Percentiles rank a stretch among this genome's conserved stretches.
Conservation (phyloP, 192 early-diverging fungal genomes). For the Paraglomus occultum region DNA sequence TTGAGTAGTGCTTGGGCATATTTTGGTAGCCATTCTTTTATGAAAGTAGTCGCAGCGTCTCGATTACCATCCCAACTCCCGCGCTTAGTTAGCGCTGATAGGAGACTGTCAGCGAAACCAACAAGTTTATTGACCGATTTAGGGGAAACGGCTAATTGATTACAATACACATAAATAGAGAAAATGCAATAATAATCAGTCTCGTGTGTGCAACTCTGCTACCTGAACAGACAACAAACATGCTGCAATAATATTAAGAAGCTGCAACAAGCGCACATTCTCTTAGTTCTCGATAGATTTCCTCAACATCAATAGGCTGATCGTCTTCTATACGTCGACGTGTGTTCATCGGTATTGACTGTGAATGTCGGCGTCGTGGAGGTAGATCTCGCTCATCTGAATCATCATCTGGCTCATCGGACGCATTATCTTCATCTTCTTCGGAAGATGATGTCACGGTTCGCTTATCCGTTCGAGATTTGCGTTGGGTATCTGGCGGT, state of each 20-base stretch:
- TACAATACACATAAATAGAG: neutral
- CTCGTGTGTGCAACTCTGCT: neutral
- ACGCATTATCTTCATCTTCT: constrained; percentile 21
- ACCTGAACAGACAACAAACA: too few species aligned
- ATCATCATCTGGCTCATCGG: constrained; percentile 28
- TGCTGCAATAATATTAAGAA: neutral
- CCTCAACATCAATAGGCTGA: neutral
- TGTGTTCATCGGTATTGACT: constrained; percentile 7
- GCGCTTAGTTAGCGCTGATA: neutral
- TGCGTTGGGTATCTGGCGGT: constrained; percentile 28
- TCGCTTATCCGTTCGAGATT: constrained; percentile 5
- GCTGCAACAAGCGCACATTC: constrained; percentile 2
- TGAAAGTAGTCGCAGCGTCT: neutral
- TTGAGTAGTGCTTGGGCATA: constrained; percentile 13
- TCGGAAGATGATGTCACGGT: constrained; percentile 19
- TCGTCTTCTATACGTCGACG: constrained; percentile 17
- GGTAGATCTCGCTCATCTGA: constrained; percentile 10
- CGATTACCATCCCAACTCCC: neutral
- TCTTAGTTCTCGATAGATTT: constrained; percentile 19
- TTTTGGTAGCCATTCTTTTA: constrained; percentile 31
- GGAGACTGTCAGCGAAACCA: neutral
- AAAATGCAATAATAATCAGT: neutral
- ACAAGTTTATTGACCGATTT: constrained; percentile 13
- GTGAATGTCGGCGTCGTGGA: constrained; percentile 28
- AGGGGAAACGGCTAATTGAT: constrained; percentile 4